Evolutionary conservation across 225 moss, liverwort and hornwort species (phyloP).

Genomic region (Lunularia cruciata): DNA sequence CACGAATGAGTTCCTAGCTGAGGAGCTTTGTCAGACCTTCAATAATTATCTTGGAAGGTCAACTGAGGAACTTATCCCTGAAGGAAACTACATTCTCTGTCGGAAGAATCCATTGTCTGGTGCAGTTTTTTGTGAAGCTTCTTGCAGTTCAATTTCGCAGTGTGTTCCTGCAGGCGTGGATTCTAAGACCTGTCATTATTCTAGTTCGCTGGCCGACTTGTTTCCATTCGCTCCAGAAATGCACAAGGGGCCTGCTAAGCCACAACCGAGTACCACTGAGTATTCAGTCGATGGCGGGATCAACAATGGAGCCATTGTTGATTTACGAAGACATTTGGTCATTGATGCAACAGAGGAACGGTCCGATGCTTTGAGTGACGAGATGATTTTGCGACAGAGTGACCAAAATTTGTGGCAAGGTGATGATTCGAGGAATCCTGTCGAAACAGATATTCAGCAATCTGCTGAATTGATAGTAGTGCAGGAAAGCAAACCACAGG

Average conservation of each 20-base stretch:
- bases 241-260: not conserved
- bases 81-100: constrained; percentile 58
- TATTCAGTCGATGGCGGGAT: not conserved
- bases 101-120: constrained; percentile 35
- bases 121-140: constrained; percentile 54
- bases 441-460: no score
- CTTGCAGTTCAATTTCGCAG: constrained; percentile 44
- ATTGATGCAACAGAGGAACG: not conserved
- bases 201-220: constrained; percentile 34
- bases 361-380: not conserved
- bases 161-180: constrained; percentile 40
- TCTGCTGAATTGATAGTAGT: no score
- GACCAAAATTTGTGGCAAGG: not conserved
- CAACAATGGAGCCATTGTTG: not conserved
- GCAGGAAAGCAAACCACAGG: not conserved
- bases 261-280: constrained; percentile 8
- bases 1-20: constrained; percentile 29
- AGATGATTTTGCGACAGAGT: not conserved
- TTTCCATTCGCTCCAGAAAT: not conserved
- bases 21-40: constrained; percentile 45
- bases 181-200: constrained; percentile 51
- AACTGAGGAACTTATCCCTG: constrained; percentile 38
- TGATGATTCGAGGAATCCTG: not conserved
- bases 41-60: constrained; percentile 12
- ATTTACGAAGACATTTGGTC: no score